Evolutionary conservation across 495 filamentous ascomycete genomes (phyloP).

Genomic region (Aspergillus indologenus): DNA sequence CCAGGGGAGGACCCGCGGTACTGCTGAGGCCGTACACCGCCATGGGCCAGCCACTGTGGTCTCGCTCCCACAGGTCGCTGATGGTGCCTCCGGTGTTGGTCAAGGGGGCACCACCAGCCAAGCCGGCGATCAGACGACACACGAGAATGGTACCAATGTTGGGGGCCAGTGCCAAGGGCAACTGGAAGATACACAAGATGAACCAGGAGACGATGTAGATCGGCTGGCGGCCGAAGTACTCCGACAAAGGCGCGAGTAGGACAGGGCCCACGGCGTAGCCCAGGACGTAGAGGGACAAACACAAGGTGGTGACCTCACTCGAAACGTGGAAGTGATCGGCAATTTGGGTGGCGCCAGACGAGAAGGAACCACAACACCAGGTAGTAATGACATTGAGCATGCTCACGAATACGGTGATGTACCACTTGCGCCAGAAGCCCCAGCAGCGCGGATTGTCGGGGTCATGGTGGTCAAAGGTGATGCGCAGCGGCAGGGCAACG

Average conservation of each 20-base stretch:
- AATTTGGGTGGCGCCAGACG: constrained; percentile 38
- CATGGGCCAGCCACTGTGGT: constrained; percentile 58
- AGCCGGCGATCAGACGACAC: constrained; percentile 55
- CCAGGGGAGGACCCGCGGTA: constrained; percentile 39
- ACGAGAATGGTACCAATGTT: constrained; percentile 53
- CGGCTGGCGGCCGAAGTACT: constrained; percentile 59
- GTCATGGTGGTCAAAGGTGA: constrained; percentile 37
- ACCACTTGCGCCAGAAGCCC: constrained; percentile 47
- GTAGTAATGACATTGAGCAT: constrained; percentile 42
- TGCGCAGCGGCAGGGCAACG: constrained; percentile 28
- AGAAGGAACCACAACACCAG: constrained; percentile 45
- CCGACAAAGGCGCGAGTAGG: constrained; percentile 59
- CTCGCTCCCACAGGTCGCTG: constrained; percentile 39
- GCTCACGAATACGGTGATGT: constrained; percentile 38
- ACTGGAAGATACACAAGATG: constrained; percentile 58
- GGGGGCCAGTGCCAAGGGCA: constrained; percentile 54
- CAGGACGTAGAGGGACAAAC: constrained; percentile 54
- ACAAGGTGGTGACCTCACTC: constrained; percentile 41
- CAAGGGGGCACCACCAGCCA: constrained; percentile 50
- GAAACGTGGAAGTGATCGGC: constrained; percentile 40
- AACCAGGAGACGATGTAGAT: constrained; percentile 57
- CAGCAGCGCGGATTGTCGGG: constrained; percentile 46
- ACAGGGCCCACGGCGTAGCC: constrained; percentile 54
- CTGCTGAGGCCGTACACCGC: constrained; percentile 50
- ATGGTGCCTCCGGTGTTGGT: constrained; percentile 46